These are phyloP conservation scores for Hyphochytrium catenoides DNA, from an alignment of 352 stramenopile genomes.

Conservation along the genomic window DNA sequence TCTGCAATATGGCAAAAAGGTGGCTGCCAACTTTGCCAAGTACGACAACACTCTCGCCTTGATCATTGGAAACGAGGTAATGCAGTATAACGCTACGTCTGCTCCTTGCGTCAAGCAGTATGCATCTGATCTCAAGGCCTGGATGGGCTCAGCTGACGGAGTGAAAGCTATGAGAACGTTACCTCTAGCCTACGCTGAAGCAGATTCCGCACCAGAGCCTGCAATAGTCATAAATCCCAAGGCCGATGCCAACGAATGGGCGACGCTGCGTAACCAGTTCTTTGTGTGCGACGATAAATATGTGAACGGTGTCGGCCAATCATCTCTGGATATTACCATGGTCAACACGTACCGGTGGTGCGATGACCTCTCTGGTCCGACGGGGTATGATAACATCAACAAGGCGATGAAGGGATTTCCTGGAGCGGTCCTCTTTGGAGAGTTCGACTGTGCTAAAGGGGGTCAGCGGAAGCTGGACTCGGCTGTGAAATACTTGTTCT, in stretches of 20 bases:
- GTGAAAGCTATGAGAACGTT: constrained; percentile 52
- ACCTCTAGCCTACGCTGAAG: constrained; percentile 43
- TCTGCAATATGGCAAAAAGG: constrained; percentile 55
- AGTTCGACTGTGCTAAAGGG: too few relatives aligned
- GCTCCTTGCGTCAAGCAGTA: constrained; percentile 56
- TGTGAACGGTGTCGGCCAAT: constrained; percentile 39
- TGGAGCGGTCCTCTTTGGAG: too few relatives aligned
- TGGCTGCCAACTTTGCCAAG: constrained; percentile 38
- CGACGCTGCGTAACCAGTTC: constrained; percentile 49
- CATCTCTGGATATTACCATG: constrained; percentile 62
- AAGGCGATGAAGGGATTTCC: too few relatives aligned
- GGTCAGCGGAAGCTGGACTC: too few relatives aligned
- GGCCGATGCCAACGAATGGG: constrained; percentile 30
- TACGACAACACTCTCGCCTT: constrained; percentile 60
- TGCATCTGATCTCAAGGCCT: constrained; percentile 51
- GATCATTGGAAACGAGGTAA: constrained; percentile 62
- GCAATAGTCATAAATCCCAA: constrained; percentile 15
- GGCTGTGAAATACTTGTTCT: too few relatives aligned
- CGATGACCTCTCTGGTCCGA: too few relatives aligned
- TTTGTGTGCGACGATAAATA: constrained; percentile 55
- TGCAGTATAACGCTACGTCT: constrained; percentile 41
- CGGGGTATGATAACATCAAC: too few relatives aligned
- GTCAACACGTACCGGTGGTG: constrained; percentile 71
- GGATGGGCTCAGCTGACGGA: constrained; percentile 56
- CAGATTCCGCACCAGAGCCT: constrained; percentile 27